These are phyloP conservation scores for Erodium moschatum DNA, from an alignment of 441 rosid species.

Conservation along the genomic window DNA sequence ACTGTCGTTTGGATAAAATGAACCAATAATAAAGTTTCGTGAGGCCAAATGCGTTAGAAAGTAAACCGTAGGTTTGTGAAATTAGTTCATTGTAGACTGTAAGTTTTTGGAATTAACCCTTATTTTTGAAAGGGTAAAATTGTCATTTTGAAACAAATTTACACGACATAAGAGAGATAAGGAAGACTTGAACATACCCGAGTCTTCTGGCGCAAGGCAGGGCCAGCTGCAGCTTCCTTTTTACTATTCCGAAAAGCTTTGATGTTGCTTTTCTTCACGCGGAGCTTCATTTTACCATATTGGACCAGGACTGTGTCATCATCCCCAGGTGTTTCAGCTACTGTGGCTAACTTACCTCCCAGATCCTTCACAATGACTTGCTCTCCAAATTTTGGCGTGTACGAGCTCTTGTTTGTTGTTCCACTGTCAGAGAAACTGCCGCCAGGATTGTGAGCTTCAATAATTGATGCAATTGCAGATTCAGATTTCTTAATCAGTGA, in stretches of 20 bases:
- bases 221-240: constrained; percentile 24
- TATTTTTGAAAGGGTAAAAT: too few relatives aligned
- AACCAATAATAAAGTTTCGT: too few relatives aligned
- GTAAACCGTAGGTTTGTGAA: too few relatives aligned
- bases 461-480: constrained; percentile 53
- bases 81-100: too few relatives aligned
- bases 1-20: too few relatives aligned
- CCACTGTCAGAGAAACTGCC: constrained; percentile 28
- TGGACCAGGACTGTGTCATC: constrained; percentile 62
- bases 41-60: too few relatives aligned
- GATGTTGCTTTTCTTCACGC: constrained; percentile 52
- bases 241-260: constrained; percentile 32
- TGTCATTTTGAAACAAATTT: too few relatives aligned
- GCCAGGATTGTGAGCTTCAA: constrained; percentile 43
- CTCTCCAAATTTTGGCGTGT: constrained; percentile 58
- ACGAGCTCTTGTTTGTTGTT: constrained; percentile 24
- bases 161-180: too few relatives aligned
- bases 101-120: too few relatives aligned
- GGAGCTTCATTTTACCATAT: constrained; percentile 71
- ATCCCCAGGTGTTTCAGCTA: constrained; percentile 60
- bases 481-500: constrained; percentile 52
- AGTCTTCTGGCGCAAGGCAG: constrained; percentile 29
- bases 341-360: constrained; percentile 63
- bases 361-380: constrained; percentile 55
- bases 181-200: constrained; percentile 34